Percentiles rank a stretch among this genome's conserved stretches.
Evolutionary conservation across 345 rosid species (phyloP).

Genomic region (Acer saccharum): DNA sequence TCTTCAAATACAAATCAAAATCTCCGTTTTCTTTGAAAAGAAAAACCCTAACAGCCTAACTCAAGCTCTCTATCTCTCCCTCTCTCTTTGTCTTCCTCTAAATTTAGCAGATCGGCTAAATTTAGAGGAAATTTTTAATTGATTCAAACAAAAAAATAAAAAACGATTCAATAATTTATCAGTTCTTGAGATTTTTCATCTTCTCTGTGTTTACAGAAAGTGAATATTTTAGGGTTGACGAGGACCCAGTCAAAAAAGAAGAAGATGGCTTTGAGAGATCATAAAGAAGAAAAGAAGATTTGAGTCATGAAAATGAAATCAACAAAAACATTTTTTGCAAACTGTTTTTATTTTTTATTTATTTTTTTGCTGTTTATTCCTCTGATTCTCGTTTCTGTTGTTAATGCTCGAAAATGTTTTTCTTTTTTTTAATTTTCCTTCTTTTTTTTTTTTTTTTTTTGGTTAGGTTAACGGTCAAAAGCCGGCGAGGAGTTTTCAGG

Average conservation of each 20-base stretch:
- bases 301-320: constrained; percentile 18
- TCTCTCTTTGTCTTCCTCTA: constrained; percentile 19
- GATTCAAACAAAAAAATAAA: background rate
- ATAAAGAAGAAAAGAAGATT: background rate
- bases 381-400: constrained; percentile 6
- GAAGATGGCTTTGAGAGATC: constrained; percentile 6
- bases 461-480: constrained; percentile 28
- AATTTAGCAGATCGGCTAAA: constrained; percentile 58
- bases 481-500: constrained; percentile 13
- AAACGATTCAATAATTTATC: constrained; percentile 10
- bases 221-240: background rate
- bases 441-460: background rate
- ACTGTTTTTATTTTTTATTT: no score
- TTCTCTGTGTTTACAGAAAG: background rate
- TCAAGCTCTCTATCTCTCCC: background rate
- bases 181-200: constrained; percentile 1
- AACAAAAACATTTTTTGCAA: background rate
- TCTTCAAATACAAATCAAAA: constrained; percentile 6
- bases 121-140: constrained; percentile 23
- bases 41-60: constrained; percentile 42
- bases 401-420: background rate
- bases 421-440: background rate
- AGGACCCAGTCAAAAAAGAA: constrained; percentile 21
- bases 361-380: background rate
- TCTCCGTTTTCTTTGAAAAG: constrained; percentile 9